phyloP scores from a whole-genome alignment of 2,329 filamentous ascomycete genomes.

The Aureobasidium sp. region DNA sequence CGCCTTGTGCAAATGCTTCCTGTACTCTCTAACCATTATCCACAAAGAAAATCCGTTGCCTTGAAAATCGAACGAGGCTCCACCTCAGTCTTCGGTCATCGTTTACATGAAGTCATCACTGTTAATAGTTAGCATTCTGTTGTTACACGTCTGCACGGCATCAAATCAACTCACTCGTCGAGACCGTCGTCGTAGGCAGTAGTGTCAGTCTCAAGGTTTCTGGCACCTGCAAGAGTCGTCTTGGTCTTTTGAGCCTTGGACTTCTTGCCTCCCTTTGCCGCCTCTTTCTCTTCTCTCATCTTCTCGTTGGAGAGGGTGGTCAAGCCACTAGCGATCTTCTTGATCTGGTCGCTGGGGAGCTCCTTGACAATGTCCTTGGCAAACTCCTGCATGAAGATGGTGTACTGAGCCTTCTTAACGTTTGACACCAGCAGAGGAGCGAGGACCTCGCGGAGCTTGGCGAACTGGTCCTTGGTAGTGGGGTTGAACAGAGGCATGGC shows the following conservation, averaged over 20 bases:
- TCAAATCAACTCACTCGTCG: constrained; percentile 60
- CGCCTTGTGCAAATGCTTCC: constrained; percentile 1
- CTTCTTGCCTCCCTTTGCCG: constrained; percentile 94
- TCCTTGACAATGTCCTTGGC: constrained; percentile 79
- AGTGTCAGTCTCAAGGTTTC: constrained; percentile 58
- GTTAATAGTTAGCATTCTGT: constrained; percentile 15
- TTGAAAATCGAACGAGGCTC: background rate
- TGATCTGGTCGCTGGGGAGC: constrained; percentile 84
- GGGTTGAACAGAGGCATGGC: constrained; percentile 81
- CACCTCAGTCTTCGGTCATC: background rate
- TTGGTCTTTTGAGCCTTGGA: constrained; percentile 94
- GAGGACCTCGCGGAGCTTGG: constrained; percentile 67
- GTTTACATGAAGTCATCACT: constrained; percentile 67
- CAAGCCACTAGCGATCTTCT: constrained; percentile 81
- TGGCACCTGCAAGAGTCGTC: constrained; percentile 62
- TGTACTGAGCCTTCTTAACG: constrained; percentile 82
- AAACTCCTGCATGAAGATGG: constrained; percentile 85
- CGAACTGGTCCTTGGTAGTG: constrained; percentile 76
- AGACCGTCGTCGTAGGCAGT: constrained; percentile 68
- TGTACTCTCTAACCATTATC: background rate
- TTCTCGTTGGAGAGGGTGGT: constrained; percentile 95
- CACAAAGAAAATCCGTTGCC: background rate
- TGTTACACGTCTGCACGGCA: background rate
- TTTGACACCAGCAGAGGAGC: constrained; percentile 66
- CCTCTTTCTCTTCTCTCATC: constrained; percentile 94